Percentiles rank a stretch among this genome's conserved stretches.
These are phyloP conservation scores for Secale cereale DNA, from an alignment of 176 grass and related monocot genomes.

Conservation along the genomic window DNA sequence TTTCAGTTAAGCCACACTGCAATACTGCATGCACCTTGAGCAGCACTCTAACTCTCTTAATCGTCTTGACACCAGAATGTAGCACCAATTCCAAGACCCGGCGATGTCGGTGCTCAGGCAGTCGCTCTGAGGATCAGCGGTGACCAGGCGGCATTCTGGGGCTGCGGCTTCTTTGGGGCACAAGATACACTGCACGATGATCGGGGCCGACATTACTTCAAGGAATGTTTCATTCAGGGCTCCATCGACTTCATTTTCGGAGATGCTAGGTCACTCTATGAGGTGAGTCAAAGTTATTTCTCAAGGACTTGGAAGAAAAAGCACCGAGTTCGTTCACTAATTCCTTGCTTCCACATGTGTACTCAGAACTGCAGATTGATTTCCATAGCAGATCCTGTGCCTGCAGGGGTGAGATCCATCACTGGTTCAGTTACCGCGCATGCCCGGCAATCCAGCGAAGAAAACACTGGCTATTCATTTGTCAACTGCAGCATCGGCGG, in stretches of 20 bases:
- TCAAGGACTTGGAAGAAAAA: background rate
- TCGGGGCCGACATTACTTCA: conserved; percentile 69
- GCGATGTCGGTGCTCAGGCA: conserved; percentile 61
- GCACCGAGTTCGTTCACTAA: conserved; percentile 7
- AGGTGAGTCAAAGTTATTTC: conserved; percentile 29
- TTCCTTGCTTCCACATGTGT: conserved; percentile 9
- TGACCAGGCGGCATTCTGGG: conserved; percentile 79
- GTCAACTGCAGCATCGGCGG: conserved; percentile 71
- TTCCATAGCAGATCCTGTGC: conserved; percentile 73
- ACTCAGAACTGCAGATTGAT: conserved; percentile 64
- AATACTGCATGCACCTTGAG: background rate
- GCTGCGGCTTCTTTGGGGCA: conserved; percentile 78
- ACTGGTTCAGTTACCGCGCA: conserved; percentile 68
- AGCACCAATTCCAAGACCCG: conserved; percentile 74
- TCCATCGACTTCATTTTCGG: conserved; percentile 92
- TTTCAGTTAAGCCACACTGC: background rate
- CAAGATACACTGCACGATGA: conserved; percentile 94
- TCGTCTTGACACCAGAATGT: conserved; percentile 58
- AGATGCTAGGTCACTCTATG: conserved; percentile 80
- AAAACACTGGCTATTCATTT: conserved; percentile 75
- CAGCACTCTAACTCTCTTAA: background rate
- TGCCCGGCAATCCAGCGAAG: conserved; percentile 36
- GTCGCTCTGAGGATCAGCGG: conserved; percentile 63
- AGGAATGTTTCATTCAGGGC: conserved; percentile 85
- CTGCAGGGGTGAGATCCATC: conserved; percentile 49